These are phyloP conservation scores for Penicillium roqueforti DNA, from an alignment of 495 filamentous ascomycete genomes.

Conservation along the genomic window DNA sequence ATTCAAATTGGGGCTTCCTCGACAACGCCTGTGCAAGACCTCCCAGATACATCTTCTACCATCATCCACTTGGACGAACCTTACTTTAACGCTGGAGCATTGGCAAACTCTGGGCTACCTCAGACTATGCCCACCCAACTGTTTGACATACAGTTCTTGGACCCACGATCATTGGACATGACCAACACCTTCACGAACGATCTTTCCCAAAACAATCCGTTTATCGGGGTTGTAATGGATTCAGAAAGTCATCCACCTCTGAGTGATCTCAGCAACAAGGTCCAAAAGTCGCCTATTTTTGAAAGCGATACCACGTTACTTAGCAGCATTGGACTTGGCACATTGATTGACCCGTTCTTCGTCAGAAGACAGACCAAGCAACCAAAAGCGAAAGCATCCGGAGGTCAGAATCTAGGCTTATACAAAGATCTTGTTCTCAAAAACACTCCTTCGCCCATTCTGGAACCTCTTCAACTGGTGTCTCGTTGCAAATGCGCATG, in stretches of 20 bases:
- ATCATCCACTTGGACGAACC: background rate
- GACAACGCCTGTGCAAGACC: background rate
- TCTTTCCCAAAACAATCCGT: too few relatives aligned
- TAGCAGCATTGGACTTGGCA: background rate
- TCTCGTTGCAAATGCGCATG: slow-evolving; percentile 2
- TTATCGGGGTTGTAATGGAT: background rate
- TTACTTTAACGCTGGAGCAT: background rate
- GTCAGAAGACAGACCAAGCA: background rate
- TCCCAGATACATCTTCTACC: background rate
- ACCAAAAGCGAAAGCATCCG: background rate
- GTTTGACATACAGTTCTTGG: background rate
- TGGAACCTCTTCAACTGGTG: background rate
- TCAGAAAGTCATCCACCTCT: background rate
- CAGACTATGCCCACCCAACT: background rate
- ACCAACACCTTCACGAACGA: background rate
- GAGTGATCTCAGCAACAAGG: background rate
- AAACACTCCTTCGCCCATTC: background rate
- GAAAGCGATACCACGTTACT: background rate
- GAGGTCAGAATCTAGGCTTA: background rate
- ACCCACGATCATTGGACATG: background rate
- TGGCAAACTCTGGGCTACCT: background rate
- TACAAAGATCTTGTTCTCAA: background rate
- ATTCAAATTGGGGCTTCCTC: background rate
- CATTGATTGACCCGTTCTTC: background rate
- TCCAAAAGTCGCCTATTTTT: background rate